Percentiles rank a stretch among this genome's conserved stretches.
phyloP scores from a whole-genome alignment of 2,329 filamentous ascomycete genomes.

The Pyricularia grisea region DNA sequence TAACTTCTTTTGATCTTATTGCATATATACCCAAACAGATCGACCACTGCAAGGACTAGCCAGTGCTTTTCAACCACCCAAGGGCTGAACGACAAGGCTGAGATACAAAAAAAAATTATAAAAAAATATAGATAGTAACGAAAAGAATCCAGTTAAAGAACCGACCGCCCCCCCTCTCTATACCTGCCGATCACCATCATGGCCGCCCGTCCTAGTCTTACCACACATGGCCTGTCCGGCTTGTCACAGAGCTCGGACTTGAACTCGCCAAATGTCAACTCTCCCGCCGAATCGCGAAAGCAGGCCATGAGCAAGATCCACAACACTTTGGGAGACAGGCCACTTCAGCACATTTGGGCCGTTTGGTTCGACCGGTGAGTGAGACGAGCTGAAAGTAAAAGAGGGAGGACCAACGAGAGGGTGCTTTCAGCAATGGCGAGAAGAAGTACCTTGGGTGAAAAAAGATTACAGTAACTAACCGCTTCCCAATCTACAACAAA shows the following conservation, averaged over 20 bases:
- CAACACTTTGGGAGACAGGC: conserved; percentile 61
- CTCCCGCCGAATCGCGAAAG: conserved; percentile 64
- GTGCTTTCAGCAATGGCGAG: conserved; percentile 1
- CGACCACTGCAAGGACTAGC: background rate
- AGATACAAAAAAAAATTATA: too few relatives aligned
- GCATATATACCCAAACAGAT: background rate
- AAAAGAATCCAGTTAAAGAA: background rate
- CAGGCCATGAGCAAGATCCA: conserved; percentile 78
- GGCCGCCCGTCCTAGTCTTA: conserved; percentile 47
- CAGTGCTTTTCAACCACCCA: background rate
- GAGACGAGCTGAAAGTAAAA: background rate
- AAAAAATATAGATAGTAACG: background rate
- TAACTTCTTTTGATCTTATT: background rate
- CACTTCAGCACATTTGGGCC: conserved; percentile 73
- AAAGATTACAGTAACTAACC: background rate
- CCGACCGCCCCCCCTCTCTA: background rate
- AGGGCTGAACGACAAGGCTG: background rate
- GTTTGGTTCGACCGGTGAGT: conserved; percentile 56
- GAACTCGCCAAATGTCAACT: conserved; percentile 50
- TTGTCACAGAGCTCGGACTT: conserved; percentile 50
- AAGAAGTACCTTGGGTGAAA: background rate
- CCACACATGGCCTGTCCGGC: conserved; percentile 53
- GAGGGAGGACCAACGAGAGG: too few relatives aligned
- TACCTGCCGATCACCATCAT: conserved; percentile 24
- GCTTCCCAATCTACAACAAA: background rate